A percentile compares a stretch with the other conserved stretches of the same genome.
phyloP scores from a whole-genome alignment of 1,284 basidiomycete species.

The Puccinia horiana region DNA sequence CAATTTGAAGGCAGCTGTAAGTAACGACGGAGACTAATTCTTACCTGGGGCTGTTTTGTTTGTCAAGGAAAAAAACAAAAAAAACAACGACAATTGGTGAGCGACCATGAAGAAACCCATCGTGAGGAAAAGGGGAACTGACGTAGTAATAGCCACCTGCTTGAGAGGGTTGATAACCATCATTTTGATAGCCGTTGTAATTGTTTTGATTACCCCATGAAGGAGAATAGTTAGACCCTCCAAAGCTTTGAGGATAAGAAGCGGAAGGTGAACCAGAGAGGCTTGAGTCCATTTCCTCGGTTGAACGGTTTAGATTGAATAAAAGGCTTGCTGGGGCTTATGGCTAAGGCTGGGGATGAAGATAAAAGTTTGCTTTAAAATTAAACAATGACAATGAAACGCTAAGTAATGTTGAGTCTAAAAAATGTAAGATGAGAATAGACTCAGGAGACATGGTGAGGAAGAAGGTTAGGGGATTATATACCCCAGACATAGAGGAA shows the following conservation, averaged over 20 bases:
- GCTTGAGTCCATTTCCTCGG: not conserved
- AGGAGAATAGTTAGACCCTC: constrained; percentile 18
- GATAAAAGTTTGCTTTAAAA: too few species aligned
- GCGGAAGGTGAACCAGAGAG: not conserved
- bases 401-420: too few species aligned
- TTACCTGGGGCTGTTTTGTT: constrained; percentile 12
- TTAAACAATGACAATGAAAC: too few species aligned
- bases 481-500: too few species aligned
- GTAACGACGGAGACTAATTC: not conserved
- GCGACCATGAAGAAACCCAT: not conserved
- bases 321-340: not conserved
- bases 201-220: not conserved
- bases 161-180: not conserved
- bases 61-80: not conserved
- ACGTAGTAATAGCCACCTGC: constrained; percentile 20
- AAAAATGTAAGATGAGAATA: too few species aligned
- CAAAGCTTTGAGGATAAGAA: not conserved
- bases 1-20: not conserved
- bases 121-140: not conserved
- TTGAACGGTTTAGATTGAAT: not conserved
- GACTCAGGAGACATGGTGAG: too few species aligned
- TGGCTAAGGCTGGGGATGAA: too few species aligned
- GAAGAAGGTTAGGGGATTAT: too few species aligned
- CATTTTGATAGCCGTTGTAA: not conserved
- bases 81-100: not conserved